Evolutionary conservation across 2,329 filamentous ascomycete species (phyloP).

Genomic region (Berkeleyomyces rouxiae): DNA sequence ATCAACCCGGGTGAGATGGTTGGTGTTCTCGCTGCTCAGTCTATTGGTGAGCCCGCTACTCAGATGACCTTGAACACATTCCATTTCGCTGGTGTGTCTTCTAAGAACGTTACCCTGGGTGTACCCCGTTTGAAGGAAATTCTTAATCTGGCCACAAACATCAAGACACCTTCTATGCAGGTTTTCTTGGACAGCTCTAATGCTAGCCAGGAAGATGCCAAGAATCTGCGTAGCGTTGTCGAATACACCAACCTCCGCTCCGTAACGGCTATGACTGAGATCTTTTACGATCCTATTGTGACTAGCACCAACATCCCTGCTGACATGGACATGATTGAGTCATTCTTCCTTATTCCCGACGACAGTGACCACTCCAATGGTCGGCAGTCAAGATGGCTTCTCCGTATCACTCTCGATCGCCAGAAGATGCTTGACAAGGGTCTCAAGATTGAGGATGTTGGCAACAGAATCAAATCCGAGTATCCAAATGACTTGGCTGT

Average conservation of each 20-base stretch:
- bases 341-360: conserved; percentile 59
- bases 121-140: conserved; percentile 99
- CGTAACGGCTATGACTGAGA: conserved; percentile 81
- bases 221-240: conserved; percentile 70
- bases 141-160: conserved; percentile 91
- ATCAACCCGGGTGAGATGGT: conserved; percentile 97
- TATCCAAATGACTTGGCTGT: conserved; percentile 75
- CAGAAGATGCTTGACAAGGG: conserved; percentile 93
- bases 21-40: conserved; percentile 90
- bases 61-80: conserved; percentile 99
- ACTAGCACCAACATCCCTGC: conserved; percentile 70
- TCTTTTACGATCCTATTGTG: conserved; percentile 93
- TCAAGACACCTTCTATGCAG: conserved; percentile 96
- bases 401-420: conserved; percentile 83
- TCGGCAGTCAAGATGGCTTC: conserved; percentile 82
- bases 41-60: conserved; percentile 94
- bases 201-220: conserved; percentile 62
- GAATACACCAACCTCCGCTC: conserved; percentile 90
- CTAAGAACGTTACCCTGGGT: conserved; percentile 98
- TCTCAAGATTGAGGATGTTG: conserved; percentile 80
- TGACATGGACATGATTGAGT: conserved; percentile 45
- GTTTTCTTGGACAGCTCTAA: conserved; percentile 58
- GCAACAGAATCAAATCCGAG: conserved; percentile 71
- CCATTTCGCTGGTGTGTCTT: conserved; percentile 99
- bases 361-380: conserved; percentile 52